Base-by-base conservation (phyloP, 78 protist species). In the Trichosphaerium sp. region DNA sequence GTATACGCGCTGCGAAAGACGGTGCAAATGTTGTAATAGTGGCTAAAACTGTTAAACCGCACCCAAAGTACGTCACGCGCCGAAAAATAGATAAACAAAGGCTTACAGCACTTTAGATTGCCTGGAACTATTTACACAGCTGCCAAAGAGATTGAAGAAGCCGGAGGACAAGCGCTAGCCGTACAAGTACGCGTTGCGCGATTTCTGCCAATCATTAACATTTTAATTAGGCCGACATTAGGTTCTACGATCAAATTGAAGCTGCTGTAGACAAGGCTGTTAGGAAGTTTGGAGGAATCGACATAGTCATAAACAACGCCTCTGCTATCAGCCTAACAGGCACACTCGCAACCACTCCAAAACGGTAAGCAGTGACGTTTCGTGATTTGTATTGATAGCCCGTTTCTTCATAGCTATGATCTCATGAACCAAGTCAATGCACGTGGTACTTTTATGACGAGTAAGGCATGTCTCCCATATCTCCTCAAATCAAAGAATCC, bases 271-370 rank as follows among this genome's bases (percentile, higher is more conserved):
- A 67, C 29, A 29, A 37, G 23, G 88, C 85, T 21, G 89, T 80
- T 28, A 60, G 66, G 26, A 44, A 43, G 51, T 88, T 84, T 51
- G 89, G 89, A 37, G 89, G 93, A 52, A 80, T 88, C 15, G 93
- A 88, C 73, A 74, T 84, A n/a, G 54, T 83, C 25, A 71, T 88
- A 44, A 88, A 88, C 80, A 88, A 88, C 32, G 93, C 93, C 1
- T 57, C 75, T 44, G 93, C 93, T 25, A 88, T 88, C 51, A 39
- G 70, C 5, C 60, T 88, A 35, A 80, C 86, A 28, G 78, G 82
- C 62, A 87, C 92, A 5, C 39, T 69, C 4, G 79, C 69, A 3
- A 81, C 91, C 23, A 32, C 43, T n/a, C 64, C 80, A 62, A 87
- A 87, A 58, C 71, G 65, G 61, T 82, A 68, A 49, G 92, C 76